A percentile compares a stretch with the other conserved stretches of the same genome.
Evolutionary conservation across 1,139 yeast genomes (phyloP).

Genomic region (Pichia sp.): DNA sequence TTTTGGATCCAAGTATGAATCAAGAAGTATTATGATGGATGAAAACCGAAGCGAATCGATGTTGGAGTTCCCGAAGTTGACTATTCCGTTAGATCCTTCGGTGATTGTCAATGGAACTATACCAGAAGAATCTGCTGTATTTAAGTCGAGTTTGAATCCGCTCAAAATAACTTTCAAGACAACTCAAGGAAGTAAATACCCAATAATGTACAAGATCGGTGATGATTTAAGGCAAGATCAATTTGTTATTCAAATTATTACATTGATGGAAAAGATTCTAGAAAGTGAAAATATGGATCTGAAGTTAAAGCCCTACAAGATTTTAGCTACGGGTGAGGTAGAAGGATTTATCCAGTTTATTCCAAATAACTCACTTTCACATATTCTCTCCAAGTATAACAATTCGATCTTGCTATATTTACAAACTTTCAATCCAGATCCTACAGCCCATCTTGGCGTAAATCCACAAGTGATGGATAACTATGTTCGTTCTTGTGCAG

Average conservation of each 20-base stretch:
- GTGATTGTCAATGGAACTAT: constrained; percentile 67
- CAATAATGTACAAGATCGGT: constrained; percentile 91
- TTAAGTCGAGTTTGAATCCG: constrained; percentile 87
- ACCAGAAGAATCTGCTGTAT: constrained; percentile 78
- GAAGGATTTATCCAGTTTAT: constrained; percentile 94
- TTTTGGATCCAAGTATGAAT: constrained; percentile 18
- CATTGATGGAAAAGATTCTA: constrained; percentile 83
- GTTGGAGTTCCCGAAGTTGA: constrained; percentile 49
- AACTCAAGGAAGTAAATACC: constrained; percentile 48
- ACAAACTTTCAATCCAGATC: constrained; percentile 60
- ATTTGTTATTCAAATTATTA: constrained; percentile 85
- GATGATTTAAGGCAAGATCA: constrained; percentile 97
- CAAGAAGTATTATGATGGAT: constrained; percentile 16
- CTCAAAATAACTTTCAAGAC: constrained; percentile 67
- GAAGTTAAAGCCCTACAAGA: constrained; percentile 81
- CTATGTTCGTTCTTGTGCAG: constrained; percentile 93
- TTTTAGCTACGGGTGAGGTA: constrained; percentile 82
- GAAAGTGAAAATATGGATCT: constrained; percentile 88
- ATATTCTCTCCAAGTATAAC: constrained; percentile 66
- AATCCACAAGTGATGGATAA: constrained; percentile 80
- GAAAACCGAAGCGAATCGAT: constrained; percentile 28
- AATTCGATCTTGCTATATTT: constrained; percentile 71
- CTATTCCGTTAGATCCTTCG: constrained; percentile 70
- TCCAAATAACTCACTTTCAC: constrained; percentile 86
- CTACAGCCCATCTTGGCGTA: constrained; percentile 63